Evolutionary conservation across 306 rosid species (phyloP).

Genomic region (Cucumis hystrix): DNA sequence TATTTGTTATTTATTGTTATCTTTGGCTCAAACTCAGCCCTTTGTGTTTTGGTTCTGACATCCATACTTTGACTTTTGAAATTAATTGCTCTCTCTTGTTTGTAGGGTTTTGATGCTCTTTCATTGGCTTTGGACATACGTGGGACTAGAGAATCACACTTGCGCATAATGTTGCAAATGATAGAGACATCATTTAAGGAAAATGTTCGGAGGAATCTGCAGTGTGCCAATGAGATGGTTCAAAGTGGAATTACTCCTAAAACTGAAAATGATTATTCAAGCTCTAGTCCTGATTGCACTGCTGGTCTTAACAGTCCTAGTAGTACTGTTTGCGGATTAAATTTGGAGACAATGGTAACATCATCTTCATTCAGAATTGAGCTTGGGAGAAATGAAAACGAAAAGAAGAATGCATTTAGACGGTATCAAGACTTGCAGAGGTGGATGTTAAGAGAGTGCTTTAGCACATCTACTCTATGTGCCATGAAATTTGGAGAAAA

Average conservation of each 20-base stretch:
- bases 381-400: constrained; percentile 60
- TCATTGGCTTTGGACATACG: constrained; percentile 71
- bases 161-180: constrained; percentile 86
- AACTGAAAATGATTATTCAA: constrained; percentile 39
- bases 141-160: constrained; percentile 84
- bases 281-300: constrained; percentile 25
- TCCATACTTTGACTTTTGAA: constrained; percentile 1
- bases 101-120: constrained; percentile 81
- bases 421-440: constrained; percentile 82
- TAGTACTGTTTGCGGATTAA: constrained; percentile 46
- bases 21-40: neutral
- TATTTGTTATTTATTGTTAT: too few relatives aligned
- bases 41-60: neutral
- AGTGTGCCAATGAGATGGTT: constrained; percentile 18
- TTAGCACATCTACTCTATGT: constrained; percentile 39
- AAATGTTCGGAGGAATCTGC: constrained; percentile 40
- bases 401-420: constrained; percentile 61
- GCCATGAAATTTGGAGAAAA: constrained; percentile 61
- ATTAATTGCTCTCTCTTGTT: constrained; percentile 8
- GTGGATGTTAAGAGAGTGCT: constrained; percentile 89
- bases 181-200: constrained; percentile 67
- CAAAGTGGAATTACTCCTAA: constrained; percentile 22
- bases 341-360: constrained; percentile 34
- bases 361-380: constrained; percentile 77
- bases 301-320: constrained; percentile 58